Evolutionary conservation across 2,329 filamentous ascomycete species (phyloP), one percentile per base, ranked within the genome.

Genomic region (Colletotrichum karsti): DNA sequence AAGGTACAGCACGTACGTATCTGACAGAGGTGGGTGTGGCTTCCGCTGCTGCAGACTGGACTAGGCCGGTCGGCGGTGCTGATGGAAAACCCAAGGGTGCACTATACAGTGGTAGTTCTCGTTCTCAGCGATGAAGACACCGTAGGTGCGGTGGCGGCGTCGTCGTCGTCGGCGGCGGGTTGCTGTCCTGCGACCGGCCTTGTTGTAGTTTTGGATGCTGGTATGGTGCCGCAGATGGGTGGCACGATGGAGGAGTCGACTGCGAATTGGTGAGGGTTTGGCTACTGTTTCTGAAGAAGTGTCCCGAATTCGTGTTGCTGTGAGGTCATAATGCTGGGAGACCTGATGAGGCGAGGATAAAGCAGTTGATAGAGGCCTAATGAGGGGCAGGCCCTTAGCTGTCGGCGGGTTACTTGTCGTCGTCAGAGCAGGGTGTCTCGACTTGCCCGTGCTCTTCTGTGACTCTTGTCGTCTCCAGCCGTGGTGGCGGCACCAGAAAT

Each of bases 311-410:
- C 57, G 58, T 65, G 35, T 57, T 59, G 30, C 42, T 57, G 54
- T 70, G 68, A 70, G 68, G 68, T 70, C 68, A 70, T 68, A 61
- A 28, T 64, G 64, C 57, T 63, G 63, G 57, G 57, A 51, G 48
- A 42, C 65, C 55, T 24, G 48, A 57, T 8, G 41, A 56, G 56
- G 55, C 28, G 51, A 58, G 57, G 22, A 46, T 67, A 53, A 30
- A 41, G 35, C 20, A 58, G 46, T 44, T 59, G 44, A 54, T 22
- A 22, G 37, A 64, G 46, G 59, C 42, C 59, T 30, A 28, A 51
- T n/a, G 50, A 44, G 63, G 35, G 53, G 54, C 53, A 58, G 64
- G 63, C 58, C 44, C 33, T 50, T 26, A 37, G 64, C 12, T 48
- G 51, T 53, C 39, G 46, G 56, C 37, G 56, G 20, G 20, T 24